A percentile compares a stretch with the other conserved stretches of the same genome.
Conservation (phyloP, 257 asterid species). For the Solanum lycopersicoides region DNA sequence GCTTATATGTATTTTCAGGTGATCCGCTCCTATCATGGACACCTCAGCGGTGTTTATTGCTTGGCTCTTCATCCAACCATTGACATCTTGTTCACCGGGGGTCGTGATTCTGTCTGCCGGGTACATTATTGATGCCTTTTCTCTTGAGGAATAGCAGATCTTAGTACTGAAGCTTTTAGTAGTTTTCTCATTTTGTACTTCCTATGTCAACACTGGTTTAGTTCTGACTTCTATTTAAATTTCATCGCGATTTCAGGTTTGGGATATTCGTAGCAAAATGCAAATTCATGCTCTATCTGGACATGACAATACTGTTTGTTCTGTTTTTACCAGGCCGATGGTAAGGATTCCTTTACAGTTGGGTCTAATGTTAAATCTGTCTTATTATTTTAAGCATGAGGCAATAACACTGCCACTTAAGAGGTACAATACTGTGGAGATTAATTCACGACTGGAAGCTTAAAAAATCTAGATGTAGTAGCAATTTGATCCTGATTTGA, state of each 20-base stretch:
- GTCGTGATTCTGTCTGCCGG: slow-evolving; percentile 98
- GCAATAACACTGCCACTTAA: background rate
- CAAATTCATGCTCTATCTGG: slow-evolving; percentile 89
- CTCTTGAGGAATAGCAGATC: background rate
- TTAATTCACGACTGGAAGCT: background rate
- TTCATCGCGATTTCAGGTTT: slow-evolving; percentile 6
- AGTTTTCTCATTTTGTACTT: slow-evolving; percentile 3
- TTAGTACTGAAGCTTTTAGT: background rate
- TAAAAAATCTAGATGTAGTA: background rate
- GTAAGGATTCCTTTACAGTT: slow-evolving; percentile 8
- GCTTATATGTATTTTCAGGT: slow-evolving; percentile 30
- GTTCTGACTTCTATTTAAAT: background rate
- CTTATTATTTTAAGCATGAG: background rate
- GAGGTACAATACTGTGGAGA: background rate
- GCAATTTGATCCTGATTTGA: background rate
- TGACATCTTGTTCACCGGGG: slow-evolving; percentile 84
- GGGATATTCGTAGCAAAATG: slow-evolving; percentile 97
- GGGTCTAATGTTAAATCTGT: background rate
- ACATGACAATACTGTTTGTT: slow-evolving; percentile 95
- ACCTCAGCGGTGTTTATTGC: slow-evolving; percentile 95
- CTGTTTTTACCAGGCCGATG: slow-evolving; percentile 82
- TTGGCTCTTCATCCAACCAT: slow-evolving; percentile 93
- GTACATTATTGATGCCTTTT: slow-evolving; percentile 12
- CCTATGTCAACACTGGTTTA: slow-evolving; percentile 32
- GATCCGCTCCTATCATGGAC: slow-evolving; percentile 96